phyloP scores from a whole-genome alignment of 495 filamentous ascomycete genomes.

The Penicillium flavigenum region DNA sequence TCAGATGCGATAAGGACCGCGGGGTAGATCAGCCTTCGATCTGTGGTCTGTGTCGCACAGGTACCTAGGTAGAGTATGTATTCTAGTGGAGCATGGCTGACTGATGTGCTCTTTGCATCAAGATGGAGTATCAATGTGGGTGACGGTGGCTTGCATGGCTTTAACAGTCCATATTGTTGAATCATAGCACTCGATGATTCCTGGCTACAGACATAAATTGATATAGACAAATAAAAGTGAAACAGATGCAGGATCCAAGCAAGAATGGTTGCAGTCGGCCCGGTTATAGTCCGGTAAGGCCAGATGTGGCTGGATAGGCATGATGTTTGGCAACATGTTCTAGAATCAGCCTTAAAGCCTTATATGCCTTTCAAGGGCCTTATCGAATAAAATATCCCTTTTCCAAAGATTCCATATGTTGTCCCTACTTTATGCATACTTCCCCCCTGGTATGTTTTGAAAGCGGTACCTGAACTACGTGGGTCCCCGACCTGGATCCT shows the following conservation, averaged over 20 bases:
- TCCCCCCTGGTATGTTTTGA: slow-evolving; percentile 7
- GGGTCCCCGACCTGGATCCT: slow-evolving; percentile 9
- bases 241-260: background rate
- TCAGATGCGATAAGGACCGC: background rate
- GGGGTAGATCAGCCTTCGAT: background rate
- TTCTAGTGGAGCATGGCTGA: background rate
- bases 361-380: background rate
- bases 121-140: background rate
- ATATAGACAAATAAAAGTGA: background rate
- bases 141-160: background rate
- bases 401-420: background rate
- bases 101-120: background rate
- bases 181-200: background rate
- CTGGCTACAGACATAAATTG: background rate
- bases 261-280: background rate
- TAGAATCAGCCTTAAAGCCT: background rate
- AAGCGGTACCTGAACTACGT: slow-evolving; percentile 16
- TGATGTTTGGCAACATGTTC: background rate
- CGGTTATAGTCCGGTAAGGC: background rate
- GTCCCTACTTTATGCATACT: slow-evolving; percentile 1
- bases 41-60: background rate
- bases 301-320: background rate
- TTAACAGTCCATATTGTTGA: background rate
- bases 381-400: slow-evolving; percentile 1
- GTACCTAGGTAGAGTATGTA: too few relatives aligned